Conservation (phyloP, 2,329 filamentous ascomycete genomes). For the Fusarium cyanostomum region DNA sequence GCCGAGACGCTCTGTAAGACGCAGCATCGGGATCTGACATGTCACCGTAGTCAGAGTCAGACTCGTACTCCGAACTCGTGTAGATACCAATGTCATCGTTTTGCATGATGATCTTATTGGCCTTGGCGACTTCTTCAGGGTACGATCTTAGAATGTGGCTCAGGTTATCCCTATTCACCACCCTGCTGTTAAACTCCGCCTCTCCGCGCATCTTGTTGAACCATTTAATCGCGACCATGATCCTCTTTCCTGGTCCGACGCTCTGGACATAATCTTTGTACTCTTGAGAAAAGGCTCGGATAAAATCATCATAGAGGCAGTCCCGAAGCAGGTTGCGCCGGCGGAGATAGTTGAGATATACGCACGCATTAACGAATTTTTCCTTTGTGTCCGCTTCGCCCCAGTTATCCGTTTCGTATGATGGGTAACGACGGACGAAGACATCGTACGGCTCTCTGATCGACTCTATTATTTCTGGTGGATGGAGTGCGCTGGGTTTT, state of each 20-base stretch:
- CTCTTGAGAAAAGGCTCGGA: conserved; percentile 54
- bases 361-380: conserved; percentile 57
- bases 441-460: conserved; percentile 46
- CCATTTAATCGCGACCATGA: conserved; percentile 55
- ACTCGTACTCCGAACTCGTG: conserved; percentile 25
- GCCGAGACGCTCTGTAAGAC: background rate
- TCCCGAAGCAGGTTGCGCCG: conserved; percentile 49
- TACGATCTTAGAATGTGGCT: conserved; percentile 48
- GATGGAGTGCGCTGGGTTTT: background rate
- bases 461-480: conserved; percentile 14
- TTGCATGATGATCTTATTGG: conserved; percentile 23
- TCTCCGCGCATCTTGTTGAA: conserved; percentile 45
- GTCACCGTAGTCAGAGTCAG: background rate
- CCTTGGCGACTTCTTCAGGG: conserved; percentile 43
- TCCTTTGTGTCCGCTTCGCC: conserved; percentile 46
- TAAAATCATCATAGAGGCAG: conserved; percentile 63
- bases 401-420: conserved; percentile 52
- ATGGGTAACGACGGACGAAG: conserved; percentile 56
- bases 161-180: conserved; percentile 51
- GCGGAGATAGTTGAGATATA: conserved; percentile 54
- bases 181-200: conserved; percentile 39
- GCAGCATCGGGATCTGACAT: background rate
- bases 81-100: conserved; percentile 26
- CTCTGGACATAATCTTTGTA: conserved; percentile 54
- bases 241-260: conserved; percentile 36